Evolutionary conservation across 1,139 yeast species (phyloP), one percentile per base, ranked within the genome.

Genomic region (Yamadazyma blattariae): DNA sequence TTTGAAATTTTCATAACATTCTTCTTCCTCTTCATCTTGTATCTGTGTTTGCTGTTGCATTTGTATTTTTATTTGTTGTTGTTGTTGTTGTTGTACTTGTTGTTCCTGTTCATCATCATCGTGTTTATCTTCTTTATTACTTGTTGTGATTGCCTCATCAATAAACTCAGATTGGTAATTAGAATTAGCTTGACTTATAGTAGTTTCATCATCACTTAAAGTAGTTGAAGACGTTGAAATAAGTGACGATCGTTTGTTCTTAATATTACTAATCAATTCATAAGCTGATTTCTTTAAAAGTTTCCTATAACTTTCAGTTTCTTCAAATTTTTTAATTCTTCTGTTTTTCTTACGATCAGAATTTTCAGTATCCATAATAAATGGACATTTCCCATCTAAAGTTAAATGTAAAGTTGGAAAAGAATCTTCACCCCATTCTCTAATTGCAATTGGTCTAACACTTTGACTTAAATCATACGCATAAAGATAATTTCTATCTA

Each of bases 401-500:
- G 78, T 74, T 40, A 63, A 54, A 48, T 61, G 65, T 42, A 65
- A 62, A 42, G 48, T 57, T 5, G 75, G 81, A 50, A 58, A 76
- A 50, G 52, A 65, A 47, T 57, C 66, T 28, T 58, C 67, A 36
- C 57, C 57, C 92, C 96, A 92, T 57, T 92, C 97, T 47, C 92
- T 73, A 13, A 82, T 68, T 15, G 92, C 82, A 20, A 88, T 75
- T 0, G 98, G 97, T 38, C 96, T 76, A 43, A 84, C 83, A 27
- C 73, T 73, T 47, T 87, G 94, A 40, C 82, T 72, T 22, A 86
- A 68, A 52, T 94, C 98, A 61, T 85, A 92, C 20, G 88, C 82
- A 45, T 84, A 79, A 26, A 89, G 64, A 57, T 82, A 89, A 40
- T 67, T 64, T 35, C 62, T 62, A 36, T 80, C 80, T 57, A 94